These are phyloP conservation scores for Jasminum sambac DNA, from an alignment of 257 asterid species.

Conservation along the genomic window DNA sequence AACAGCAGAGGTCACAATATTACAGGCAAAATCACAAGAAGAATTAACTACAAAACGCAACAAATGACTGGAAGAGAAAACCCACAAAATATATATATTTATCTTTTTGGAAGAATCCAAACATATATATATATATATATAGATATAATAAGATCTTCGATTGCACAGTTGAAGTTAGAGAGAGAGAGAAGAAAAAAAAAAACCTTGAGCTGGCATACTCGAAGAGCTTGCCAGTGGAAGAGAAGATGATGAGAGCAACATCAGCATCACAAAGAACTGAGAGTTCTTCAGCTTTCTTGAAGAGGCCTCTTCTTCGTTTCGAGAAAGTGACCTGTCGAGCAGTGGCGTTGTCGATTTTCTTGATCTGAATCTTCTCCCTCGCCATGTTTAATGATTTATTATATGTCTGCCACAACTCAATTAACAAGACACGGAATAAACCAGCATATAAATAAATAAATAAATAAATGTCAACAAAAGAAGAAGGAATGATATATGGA, in stretches of 20 bases:
- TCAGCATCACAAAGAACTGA: constrained; percentile 83
- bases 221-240: constrained; percentile 71
- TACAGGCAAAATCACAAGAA: neutral
- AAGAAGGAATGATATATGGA: constrained; percentile 18
- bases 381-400: constrained; percentile 41
- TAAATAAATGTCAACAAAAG: constrained; percentile 38
- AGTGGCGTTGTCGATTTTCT: constrained; percentile 71
- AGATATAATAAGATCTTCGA: neutral
- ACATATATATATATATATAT: too few species aligned
- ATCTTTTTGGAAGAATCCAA: neutral
- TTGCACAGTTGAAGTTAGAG: constrained; percentile 1
- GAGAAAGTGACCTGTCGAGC: constrained; percentile 81
- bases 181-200: constrained; percentile 16
- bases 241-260: constrained; percentile 68
- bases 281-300: constrained; percentile 88
- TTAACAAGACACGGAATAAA: constrained; percentile 31
- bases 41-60: neutral
- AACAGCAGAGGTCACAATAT: neutral
- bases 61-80: constrained; percentile 11
- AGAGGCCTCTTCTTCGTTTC: constrained; percentile 77
- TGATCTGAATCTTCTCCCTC: constrained; percentile 77
- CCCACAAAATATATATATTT: constrained; percentile 4
- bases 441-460: constrained; percentile 25
- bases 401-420: constrained; percentile 2
- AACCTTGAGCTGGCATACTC: constrained; percentile 73